These are phyloP conservation scores for Zhuliangozyma parablackwelliae DNA, from an alignment of 1,139 yeast species.

Conservation along the genomic window DNA sequence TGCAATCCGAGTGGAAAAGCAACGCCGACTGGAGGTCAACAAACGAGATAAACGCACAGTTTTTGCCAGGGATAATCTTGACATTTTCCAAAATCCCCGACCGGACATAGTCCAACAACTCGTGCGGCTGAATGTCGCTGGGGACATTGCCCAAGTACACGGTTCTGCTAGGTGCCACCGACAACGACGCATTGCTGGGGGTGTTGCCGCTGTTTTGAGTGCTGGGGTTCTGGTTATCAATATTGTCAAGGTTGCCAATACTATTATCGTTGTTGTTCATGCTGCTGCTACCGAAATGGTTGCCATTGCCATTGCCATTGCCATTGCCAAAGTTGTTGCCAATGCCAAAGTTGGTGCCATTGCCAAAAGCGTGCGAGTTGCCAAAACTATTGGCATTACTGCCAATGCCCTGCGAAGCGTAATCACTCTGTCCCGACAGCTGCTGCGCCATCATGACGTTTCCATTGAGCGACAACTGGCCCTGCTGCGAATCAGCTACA, in stretches of 20 bases:
- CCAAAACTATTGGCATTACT: conserved; percentile 1
- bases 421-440: background rate
- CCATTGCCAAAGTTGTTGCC: no score
- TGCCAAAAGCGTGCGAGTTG: no score
- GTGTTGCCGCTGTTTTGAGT: conserved; percentile 2
- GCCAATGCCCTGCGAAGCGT: background rate
- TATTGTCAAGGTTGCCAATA: conserved; percentile 2
- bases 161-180: conserved; percentile 73
- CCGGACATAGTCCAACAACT: conserved; percentile 81
- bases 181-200: background rate
- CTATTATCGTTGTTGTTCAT: conserved; percentile 1
- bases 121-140: conserved; percentile 72
- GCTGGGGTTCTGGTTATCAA: conserved; percentile 3
- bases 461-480: background rate
- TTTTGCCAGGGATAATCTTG: conserved; percentile 50
- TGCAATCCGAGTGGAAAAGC: conserved; percentile 59
- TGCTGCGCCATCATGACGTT: background rate
- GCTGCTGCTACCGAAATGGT: conserved; percentile 1
- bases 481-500: conserved; percentile 1
- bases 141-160: conserved; percentile 91
- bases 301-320: conserved; percentile 1
- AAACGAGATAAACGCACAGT: conserved; percentile 61
- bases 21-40: conserved; percentile 59
- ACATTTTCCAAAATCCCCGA: conserved; percentile 86
- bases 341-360: background rate